Base-by-base conservation (phyloP, 2,329 filamentous ascomycete genomes). In the Madurella mycetomatis region DNA sequence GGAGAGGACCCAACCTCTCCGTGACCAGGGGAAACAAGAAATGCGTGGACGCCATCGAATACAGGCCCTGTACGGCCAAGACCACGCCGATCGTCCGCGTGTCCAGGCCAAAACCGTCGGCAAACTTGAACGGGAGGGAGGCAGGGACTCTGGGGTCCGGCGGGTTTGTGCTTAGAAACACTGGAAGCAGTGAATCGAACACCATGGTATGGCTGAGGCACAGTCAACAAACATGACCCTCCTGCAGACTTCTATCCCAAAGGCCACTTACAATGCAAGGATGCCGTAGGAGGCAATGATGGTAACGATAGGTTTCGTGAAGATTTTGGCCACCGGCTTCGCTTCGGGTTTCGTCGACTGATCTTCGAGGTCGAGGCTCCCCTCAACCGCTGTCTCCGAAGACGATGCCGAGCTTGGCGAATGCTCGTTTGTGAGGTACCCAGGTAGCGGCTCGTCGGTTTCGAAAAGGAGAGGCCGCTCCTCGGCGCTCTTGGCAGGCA, bases 201-300 rank as follows among this genome's bases (percentile, higher is more conserved):
- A 92, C 95, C 72, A 99, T 96, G 12, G 92, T 96, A 73, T 97
- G 92, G 74, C 92, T 96, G 65, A 41, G 58, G 32, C 30, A 32
- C 43, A 46, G 65, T 67, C 59, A 71, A 66, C 51, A 40, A 71
- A 66, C 49, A 37, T 19, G 11, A 11, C 34, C 11, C 34, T 37
- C 34, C 13, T 17, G n/a, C 15, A 31, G 32, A 7, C 19, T 45
- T 43, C 18, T 53, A 53, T 31, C 61, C 42, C 53, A 40, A 32
- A 41, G n/a, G 9, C 19, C 18, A 86, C 90, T 83, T 80, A 96
- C 91, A 95, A 96, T 60, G 92, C 92, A 56, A 97, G 77, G 64
- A 97, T 90, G 43, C 92, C 92, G 68, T 95, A 96, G 49, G 88
- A 90, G 54, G 92, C 74, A 60, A 96, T 95, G 67, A 92, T 92